Base-by-base conservation (phyloP, 1,139 yeast genomes). In the Tardiomyces blankii region DNA sequence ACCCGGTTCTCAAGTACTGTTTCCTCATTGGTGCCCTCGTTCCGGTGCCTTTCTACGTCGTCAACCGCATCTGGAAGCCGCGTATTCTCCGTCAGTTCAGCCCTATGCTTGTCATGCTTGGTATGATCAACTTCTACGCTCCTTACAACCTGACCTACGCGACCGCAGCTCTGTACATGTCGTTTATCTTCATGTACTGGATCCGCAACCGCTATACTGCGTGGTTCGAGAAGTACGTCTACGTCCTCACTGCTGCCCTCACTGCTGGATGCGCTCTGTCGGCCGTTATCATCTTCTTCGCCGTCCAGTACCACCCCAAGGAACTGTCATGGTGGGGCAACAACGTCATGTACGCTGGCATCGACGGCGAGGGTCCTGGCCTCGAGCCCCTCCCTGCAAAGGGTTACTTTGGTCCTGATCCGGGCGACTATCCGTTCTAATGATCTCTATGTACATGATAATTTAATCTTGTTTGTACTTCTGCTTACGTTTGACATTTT, bases 141-240 rank as follows among this genome's bases (percentile, higher is more conserved):
- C 83, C 84, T 11, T 76, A 73, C 53, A 77, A 76, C 58, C 54
- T 79, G 48, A 66, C 70, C 60, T 78, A 76, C 60, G 65, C 64
- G 48, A 51, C 49, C 3, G 74, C 75, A 25, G 80, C 78, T 4
- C 61, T 77, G 41, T 75, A 75, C 54, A 58, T 74, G 30, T 69
- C 78, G 13, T 70, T 65, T 51, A 51, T 67, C 30, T 78, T 78
- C 62, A 77, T 76, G 78, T 69, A 69, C 57, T 64, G 68, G 56
- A 64, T 78, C 51, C 75, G 72, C 51, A 70, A 63, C 52, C 68
- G 74, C 49, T 75, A 72, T 54, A 55, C 69, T 7, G 61, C 69
- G 5, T 68, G 75, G 75, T 61, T 72, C 66, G 70, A 63, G 14
- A 66, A 66, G 44, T 66, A 65, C 45, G 78, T 76, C 53, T 80